These are phyloP conservation scores for Pythium rishiriense DNA, from an alignment of 352 stramenopile species.

Conservation along the genomic window DNA sequence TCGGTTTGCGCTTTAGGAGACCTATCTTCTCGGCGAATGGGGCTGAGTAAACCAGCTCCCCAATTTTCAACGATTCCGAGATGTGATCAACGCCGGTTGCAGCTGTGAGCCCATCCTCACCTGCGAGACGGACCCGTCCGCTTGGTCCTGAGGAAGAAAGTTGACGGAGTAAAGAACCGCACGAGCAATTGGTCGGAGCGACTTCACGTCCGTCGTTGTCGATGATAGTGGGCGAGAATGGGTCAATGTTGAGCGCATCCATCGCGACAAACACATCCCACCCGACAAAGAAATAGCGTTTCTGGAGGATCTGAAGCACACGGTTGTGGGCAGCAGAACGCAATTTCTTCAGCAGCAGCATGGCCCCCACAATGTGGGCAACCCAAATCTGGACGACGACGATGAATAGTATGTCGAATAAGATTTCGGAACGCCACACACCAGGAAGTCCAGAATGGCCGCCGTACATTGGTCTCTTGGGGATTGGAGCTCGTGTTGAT, in stretches of 20 bases:
- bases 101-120: background rate
- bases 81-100: background rate
- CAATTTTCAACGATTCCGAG: background rate
- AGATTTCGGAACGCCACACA: conserved; percentile 38
- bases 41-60: background rate
- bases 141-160: conserved; percentile 31
- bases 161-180: conserved; percentile 28
- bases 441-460: conserved; percentile 21
- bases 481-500: conserved; percentile 10
- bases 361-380: conserved; percentile 2
- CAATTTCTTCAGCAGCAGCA: conserved; percentile 22
- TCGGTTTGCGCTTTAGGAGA: background rate
- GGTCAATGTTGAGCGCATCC: background rate
- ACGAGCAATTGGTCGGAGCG: conserved; percentile 27
- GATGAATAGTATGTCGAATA: conserved; percentile 11
- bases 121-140: conserved; percentile 25
- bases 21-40: background rate
- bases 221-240: background rate
- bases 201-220: conserved; percentile 5
- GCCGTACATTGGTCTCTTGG: conserved; percentile 26
- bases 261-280: conserved; percentile 29
- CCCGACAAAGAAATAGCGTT: conserved; percentile 32
- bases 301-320: conserved; percentile 30
- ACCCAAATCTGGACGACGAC: background rate
- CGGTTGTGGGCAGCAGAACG: conserved; percentile 26